Evolutionary conservation across 768 basidiomycete genomes (phyloP), one percentile per base, ranked within the genome.

Genomic region (Solioccasus polychromus): DNA sequence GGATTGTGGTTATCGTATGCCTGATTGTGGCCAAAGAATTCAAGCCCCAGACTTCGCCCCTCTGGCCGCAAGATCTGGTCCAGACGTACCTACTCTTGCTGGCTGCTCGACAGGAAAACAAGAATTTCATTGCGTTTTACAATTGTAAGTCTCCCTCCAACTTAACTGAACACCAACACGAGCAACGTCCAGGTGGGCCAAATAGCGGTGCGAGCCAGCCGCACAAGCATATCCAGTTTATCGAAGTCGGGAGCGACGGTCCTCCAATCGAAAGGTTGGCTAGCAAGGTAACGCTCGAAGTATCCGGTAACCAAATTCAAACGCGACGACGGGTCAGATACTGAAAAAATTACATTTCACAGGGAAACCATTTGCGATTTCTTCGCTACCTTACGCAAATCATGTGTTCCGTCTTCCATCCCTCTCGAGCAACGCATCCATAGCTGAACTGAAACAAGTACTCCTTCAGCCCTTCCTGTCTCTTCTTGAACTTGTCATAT

Each of bases 151-250:
- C 11, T 35, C 35, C 35, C 19, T 15, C 37, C 43, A 19, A 25
- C 36, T 28, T 11, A 3, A 31, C 26, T 10, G 14, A 22, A 37
- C 23, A 38, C 34, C n/a, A 10, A 6, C 20, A 22, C 19, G n/a
- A 47, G 17, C 36, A 31, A 44, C 12, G 18, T 14, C 22, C 35
- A 90, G 88, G 88, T 54, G 89, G 89, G 6, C 73, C 79, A 23
- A 71, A 74, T 43, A 90, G 88, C 46, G 92, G 92, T 22, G 92
- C 93, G 10, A 92, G 90, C 61, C 93, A 96, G 67, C 72, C 77
- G 2, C 92, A 94, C 68, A 92, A 94, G 58, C 93, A 96, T 61
- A 53, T 94, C n/a, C 92, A 95, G 63, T 84, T 94, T 51, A 66
- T 94, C 26, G 84, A 89, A 26, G 59, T 80, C 15, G 76, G 76